Evolutionary conservation across 192 early-diverging fungal genomes (phyloP).

Genomic region (Coemansia aciculifera): DNA sequence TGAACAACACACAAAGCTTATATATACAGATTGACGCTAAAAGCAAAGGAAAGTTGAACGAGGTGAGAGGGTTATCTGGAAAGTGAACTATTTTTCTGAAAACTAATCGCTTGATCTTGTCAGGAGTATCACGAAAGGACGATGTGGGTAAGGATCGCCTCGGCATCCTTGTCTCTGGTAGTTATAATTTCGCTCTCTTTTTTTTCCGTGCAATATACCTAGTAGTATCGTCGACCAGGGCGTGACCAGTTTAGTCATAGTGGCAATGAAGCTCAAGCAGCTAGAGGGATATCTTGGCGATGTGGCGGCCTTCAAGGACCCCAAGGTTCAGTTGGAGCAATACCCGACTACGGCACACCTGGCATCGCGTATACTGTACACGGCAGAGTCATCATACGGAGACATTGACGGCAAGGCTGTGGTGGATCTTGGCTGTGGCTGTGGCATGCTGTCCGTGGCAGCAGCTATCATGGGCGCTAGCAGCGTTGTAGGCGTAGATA

Average conservation of each 20-base stretch:
- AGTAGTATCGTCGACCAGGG: neutral
- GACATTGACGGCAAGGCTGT: slow-evolving; percentile 73
- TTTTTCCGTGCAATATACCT: neutral
- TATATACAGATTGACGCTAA: neutral
- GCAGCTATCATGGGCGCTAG: slow-evolving; percentile 62
- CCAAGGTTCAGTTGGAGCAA: slow-evolving; percentile 77
- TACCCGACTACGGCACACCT: slow-evolving; percentile 77
- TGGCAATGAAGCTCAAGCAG: slow-evolving; percentile 70
- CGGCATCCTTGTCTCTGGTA: neutral
- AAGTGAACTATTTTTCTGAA: neutral
- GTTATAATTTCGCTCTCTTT: neutral
- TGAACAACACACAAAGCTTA: neutral
- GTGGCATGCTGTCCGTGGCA: slow-evolving; percentile 72
- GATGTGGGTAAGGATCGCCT: too few species aligned
- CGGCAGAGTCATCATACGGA: slow-evolving; percentile 67
- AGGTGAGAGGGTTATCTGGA: too few species aligned
- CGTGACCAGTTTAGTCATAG: neutral
- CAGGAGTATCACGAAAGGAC: neutral
- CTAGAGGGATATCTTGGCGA: slow-evolving; percentile 67
- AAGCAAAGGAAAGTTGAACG: neutral
- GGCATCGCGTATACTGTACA: slow-evolving; percentile 74
- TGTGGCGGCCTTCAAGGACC: slow-evolving; percentile 63
- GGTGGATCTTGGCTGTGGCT: slow-evolving; percentile 77
- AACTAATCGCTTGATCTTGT: neutral
- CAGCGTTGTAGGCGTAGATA: slow-evolving; percentile 62